Evolutionary conservation across 1,139 yeast species (phyloP).

Genomic region (Suhomyces taliae): DNA sequence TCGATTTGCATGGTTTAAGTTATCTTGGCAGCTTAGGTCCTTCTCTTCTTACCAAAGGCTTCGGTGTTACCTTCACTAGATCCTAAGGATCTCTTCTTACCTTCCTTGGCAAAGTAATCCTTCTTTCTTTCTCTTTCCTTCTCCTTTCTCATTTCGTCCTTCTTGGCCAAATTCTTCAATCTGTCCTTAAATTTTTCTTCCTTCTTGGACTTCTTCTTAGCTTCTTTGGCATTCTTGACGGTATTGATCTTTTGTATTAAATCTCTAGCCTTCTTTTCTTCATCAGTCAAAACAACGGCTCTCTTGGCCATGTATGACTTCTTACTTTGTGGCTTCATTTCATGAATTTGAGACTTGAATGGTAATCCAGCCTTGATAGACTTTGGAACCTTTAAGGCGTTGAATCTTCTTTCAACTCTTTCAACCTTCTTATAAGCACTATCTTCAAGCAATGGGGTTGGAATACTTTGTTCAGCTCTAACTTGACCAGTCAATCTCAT

Average conservation of each 20-base stretch:
- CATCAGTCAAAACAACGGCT: conserved; percentile 90
- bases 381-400: conserved; percentile 83
- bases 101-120: conserved; percentile 75
- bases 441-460: conserved; percentile 67
- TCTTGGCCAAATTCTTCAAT: conserved; percentile 70
- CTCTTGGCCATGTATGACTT: conserved; percentile 84
- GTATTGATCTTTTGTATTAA: conserved; percentile 86
- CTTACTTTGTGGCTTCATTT: conserved; percentile 86
- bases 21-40: background rate
- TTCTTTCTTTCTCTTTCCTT: conserved; percentile 84
- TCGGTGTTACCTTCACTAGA: conserved; percentile 37
- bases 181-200: conserved; percentile 74
- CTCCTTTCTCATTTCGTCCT: conserved; percentile 68
- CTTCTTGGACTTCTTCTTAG: conserved; percentile 74
- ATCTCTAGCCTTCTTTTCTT: conserved; percentile 90
- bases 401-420: conserved; percentile 83
- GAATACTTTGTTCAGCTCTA: conserved; percentile 70
- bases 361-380: conserved; percentile 77
- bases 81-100: conserved; percentile 62
- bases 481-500: conserved; percentile 95
- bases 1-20: too few relatives aligned
- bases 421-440: conserved; percentile 78
- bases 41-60: conserved; percentile 36
- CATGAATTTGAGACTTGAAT: conserved; percentile 83
- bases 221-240: conserved; percentile 80